phyloP scores from a whole-genome alignment of 768 basidiomycete species.

The Mycena maculata region DNA sequence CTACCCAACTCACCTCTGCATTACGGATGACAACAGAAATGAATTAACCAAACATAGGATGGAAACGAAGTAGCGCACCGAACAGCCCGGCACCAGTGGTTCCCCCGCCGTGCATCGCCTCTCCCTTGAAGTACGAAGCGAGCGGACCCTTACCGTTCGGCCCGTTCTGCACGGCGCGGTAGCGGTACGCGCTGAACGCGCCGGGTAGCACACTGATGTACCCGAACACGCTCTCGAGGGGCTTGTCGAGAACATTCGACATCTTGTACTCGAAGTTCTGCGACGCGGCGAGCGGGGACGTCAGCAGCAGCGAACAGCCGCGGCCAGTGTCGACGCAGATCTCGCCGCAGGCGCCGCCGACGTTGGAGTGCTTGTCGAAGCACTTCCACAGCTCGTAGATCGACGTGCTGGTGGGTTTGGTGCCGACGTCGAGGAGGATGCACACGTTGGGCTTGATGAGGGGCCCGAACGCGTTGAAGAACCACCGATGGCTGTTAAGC shows the following conservation, averaged over 20 bases:
- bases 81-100: slow-evolving; percentile 75
- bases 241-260: slow-evolving; percentile 97
- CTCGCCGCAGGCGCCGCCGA: slow-evolving; percentile 97
- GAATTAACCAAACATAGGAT: slow-evolving; percentile 2
- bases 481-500: slow-evolving; percentile 95
- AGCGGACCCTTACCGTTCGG: slow-evolving; percentile 91
- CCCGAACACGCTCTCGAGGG: slow-evolving; percentile 91
- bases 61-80: slow-evolving; percentile 49
- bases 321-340: slow-evolving; percentile 87
- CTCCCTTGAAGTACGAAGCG: slow-evolving; percentile 94
- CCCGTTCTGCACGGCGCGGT: slow-evolving; percentile 88
- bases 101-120: slow-evolving; percentile 81
- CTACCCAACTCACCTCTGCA: background rate
- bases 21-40: background rate
- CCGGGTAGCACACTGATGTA: slow-evolving; percentile 92
- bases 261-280: slow-evolving; percentile 99
- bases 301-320: slow-evolving; percentile 76
- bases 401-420: slow-evolving; percentile 93
- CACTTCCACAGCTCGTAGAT: slow-evolving; percentile 99
- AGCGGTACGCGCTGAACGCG: slow-evolving; percentile 93
- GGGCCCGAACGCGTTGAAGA: slow-evolving; percentile 96
- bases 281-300: slow-evolving; percentile 86
- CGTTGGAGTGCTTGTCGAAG: slow-evolving; percentile 85
- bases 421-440: slow-evolving; percentile 93
- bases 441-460: slow-evolving; percentile 91